phyloP scores from a whole-genome alignment of 768 basidiomycete species.

The Rhizopogon roseolus region DNA sequence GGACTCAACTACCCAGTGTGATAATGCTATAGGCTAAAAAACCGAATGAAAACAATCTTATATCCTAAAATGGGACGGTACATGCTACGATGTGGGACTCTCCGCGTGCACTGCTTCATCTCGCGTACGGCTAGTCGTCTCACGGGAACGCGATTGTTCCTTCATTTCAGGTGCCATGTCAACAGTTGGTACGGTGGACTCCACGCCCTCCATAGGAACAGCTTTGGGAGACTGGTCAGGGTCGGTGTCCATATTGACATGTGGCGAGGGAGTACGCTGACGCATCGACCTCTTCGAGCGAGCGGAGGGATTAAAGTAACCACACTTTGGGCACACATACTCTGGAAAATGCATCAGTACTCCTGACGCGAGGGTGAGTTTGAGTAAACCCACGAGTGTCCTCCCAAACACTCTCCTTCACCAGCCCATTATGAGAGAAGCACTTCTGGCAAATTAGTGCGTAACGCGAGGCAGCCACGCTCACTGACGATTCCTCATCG shows the following conservation, averaged over 20 bases:
- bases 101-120: background rate
- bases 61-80: background rate
- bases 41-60: background rate
- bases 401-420: constrained; percentile 77
- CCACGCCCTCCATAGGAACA: background rate
- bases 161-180: background rate
- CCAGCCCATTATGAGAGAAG: constrained; percentile 84
- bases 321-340: constrained; percentile 83
- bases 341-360: constrained; percentile 38
- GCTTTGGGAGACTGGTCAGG: background rate
- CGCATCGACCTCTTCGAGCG: constrained; percentile 25
- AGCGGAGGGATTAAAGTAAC: constrained; percentile 65
- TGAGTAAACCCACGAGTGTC: constrained; percentile 62
- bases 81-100: background rate
- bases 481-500: constrained; percentile 56
- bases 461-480: constrained; percentile 47
- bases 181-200: background rate
- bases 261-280: constrained; percentile 22
- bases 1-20: background rate
- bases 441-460: constrained; percentile 88
- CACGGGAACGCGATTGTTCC: background rate
- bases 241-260: background rate
- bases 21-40: background rate
- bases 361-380: background rate
- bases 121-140: background rate